phyloP scores from a whole-genome alignment of 768 basidiomycete genomes.

The Rhodotorula toruloides region DNA sequence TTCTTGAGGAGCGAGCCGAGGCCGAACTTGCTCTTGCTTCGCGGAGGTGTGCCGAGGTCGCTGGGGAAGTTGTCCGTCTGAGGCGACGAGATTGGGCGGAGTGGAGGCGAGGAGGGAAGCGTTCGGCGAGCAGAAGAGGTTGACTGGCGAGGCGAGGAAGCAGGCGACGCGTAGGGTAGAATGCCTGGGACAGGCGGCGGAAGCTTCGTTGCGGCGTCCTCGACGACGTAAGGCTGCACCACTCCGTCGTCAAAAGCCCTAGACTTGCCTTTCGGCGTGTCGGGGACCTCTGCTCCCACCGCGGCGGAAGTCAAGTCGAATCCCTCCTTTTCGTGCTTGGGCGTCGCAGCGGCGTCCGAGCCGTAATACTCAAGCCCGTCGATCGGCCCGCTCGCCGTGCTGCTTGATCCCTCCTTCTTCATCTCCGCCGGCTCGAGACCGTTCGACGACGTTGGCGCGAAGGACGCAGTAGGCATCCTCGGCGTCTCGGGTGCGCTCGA shows the following conservation, averaged over 20 bases:
- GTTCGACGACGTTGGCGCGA: not conserved
- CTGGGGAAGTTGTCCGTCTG: too few species aligned
- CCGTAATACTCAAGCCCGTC: conserved; percentile 1
- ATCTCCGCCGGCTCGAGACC: not conserved
- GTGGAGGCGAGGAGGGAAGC: not conserved
- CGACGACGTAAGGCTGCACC: conserved; percentile 20
- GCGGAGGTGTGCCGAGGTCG: not conserved
- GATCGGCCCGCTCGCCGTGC: not conserved
- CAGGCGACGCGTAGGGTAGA: too few species aligned
- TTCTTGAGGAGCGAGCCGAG: conserved; percentile 1
- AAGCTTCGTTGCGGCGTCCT: not conserved
- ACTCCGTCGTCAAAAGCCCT: too few species aligned
- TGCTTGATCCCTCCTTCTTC: too few species aligned
- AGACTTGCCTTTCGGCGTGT: not conserved
- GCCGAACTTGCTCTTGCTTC: conserved; percentile 3
- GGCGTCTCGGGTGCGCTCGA: not conserved
- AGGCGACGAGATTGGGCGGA: not conserved
- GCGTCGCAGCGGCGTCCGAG: conserved; percentile 2
- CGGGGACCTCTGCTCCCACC: not conserved
- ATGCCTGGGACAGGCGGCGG: not conserved
- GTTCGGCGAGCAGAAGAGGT: too few species aligned
- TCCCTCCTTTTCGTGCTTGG: conserved; percentile 1
- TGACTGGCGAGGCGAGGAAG: too few species aligned
- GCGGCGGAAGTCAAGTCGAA: not conserved
- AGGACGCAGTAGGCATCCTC: not conserved